These are phyloP conservation scores for Aeschynomene evenia DNA, from an alignment of 306 rosid genomes.

Conservation along the genomic window DNA sequence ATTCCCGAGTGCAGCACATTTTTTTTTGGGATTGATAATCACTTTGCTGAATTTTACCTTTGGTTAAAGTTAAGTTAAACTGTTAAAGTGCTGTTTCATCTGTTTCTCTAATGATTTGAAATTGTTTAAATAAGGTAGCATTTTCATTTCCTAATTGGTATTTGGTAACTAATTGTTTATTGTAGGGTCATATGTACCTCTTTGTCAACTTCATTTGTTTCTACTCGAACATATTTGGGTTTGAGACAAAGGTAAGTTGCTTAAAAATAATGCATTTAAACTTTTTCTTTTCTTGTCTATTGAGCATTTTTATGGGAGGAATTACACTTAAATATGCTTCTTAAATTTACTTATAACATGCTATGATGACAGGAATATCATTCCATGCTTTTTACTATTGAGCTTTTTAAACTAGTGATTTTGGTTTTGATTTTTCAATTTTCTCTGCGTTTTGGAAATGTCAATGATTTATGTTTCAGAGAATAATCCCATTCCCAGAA, in stretches of 20 bases:
- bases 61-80: slow-evolving; percentile 2
- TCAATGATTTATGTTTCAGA: slow-evolving; percentile 52
- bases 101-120: slow-evolving; percentile 28
- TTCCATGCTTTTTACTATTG: slow-evolving; percentile 15
- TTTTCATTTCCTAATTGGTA: slow-evolving; percentile 40
- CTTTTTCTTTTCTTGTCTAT: background rate
- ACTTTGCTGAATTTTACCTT: slow-evolving; percentile 15
- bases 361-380: background rate
- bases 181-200: slow-evolving; percentile 97
- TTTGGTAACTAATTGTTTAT: slow-evolving; percentile 32
- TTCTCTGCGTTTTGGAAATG: slow-evolving; percentile 7
- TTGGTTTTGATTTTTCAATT: slow-evolving; percentile 24
- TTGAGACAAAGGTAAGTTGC: slow-evolving; percentile 80
- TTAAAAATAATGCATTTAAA: slow-evolving; percentile 20
- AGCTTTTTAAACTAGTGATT: background rate
- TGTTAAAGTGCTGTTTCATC: slow-evolving; percentile 15
- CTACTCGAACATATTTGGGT: slow-evolving; percentile 95
- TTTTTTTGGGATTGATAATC: slow-evolving; percentile 8
- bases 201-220: slow-evolving; percentile 77
- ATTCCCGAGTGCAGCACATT: slow-evolving; percentile 5
- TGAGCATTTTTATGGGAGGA: background rate
- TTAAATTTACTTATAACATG: slow-evolving; percentile 13
- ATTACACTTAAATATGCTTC: slow-evolving; percentile 6
- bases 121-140: background rate
- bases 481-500: slow-evolving; percentile 77